A percentile compares a stretch with the other conserved stretches of the same genome.
Conservation (phyloP, 1,139 yeast species). For the Kodamaea arcana region DNA sequence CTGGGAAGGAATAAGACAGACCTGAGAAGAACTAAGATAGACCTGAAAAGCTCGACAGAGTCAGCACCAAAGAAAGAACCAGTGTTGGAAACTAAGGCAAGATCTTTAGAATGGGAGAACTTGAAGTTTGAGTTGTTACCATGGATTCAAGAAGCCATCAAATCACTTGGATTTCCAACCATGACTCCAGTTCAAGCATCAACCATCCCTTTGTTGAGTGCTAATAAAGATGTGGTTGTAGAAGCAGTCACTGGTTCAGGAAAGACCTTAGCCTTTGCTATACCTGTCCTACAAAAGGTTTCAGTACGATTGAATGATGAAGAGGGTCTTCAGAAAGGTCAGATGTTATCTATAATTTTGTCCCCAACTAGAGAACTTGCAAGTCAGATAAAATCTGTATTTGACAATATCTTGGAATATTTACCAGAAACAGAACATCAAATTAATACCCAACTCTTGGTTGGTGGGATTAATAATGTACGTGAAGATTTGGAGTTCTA, state of each 20-base stretch:
- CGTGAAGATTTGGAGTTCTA: constrained; percentile 71
- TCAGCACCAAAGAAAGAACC: no score
- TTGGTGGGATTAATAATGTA: constrained; percentile 72
- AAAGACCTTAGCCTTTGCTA: constrained; percentile 80
- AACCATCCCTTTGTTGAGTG: constrained; percentile 78
- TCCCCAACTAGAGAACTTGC: constrained; percentile 95
- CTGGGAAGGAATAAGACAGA: no score
- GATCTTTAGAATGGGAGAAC: constrained; percentile 38
- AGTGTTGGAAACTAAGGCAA: constrained; percentile 29
- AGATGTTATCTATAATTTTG: constrained; percentile 66
- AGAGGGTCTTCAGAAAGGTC: constrained; percentile 49
- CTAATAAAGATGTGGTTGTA: constrained; percentile 94
- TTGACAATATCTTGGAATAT: constrained; percentile 54
- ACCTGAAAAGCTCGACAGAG: no score
- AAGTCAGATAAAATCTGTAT: constrained; percentile 69
- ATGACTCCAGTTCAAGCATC: constrained; percentile 99
- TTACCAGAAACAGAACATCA: constrained; percentile 46
- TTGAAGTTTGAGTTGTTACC: constrained; percentile 36
- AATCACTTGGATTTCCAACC: constrained; percentile 65
- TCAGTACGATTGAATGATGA: constrained; percentile 26
- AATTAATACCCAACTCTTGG: constrained; percentile 65
- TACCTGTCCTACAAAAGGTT: constrained; percentile 75
- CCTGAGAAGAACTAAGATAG: no score
- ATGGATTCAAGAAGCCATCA: constrained; percentile 59
- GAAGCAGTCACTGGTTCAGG: constrained; percentile 98